Evolutionary conservation across 2,329 filamentous ascomycete genomes (phyloP).

Genomic region (Fusarium oxysporum): DNA sequence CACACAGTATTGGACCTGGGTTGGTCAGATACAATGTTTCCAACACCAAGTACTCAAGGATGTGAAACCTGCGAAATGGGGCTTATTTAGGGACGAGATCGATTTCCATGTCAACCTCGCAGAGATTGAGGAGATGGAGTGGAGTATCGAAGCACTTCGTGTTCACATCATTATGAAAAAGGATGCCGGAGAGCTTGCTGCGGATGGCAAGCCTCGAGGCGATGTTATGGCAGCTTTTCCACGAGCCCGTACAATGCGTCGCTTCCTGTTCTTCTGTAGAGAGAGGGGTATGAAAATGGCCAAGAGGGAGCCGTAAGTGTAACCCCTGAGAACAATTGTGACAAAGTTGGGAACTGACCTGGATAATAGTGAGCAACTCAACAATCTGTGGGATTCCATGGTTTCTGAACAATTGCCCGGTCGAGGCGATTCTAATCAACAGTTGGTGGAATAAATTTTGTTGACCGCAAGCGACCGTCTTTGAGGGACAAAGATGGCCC

Average conservation of each 20-base stretch:
- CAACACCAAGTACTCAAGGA: constrained; percentile 67
- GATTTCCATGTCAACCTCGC: constrained; percentile 62
- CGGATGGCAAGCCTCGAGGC: constrained; percentile 54
- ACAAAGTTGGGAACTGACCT: constrained; percentile 28
- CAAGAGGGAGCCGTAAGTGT: constrained; percentile 55
- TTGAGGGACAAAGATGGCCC: background rate
- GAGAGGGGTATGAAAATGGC: constrained; percentile 57
- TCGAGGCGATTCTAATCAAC: constrained; percentile 45
- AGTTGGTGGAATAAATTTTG: constrained; percentile 42
- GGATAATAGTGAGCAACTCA: constrained; percentile 50
- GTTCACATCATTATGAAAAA: constrained; percentile 56
- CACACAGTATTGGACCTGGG: constrained; percentile 69
- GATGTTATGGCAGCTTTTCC: constrained; percentile 65
- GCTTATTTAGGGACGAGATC: constrained; percentile 61
- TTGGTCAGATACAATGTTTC: constrained; percentile 54
- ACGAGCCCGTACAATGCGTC: constrained; percentile 62
- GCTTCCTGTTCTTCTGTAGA: constrained; percentile 62
- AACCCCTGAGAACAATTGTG: constrained; percentile 1
- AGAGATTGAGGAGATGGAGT: constrained; percentile 60
- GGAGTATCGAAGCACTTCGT: constrained; percentile 56
- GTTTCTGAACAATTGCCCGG: constrained; percentile 49
- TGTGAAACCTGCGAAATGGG: constrained; percentile 59
- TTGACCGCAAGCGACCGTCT: background rate
- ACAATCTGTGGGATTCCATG: constrained; percentile 52
- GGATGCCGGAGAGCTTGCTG: constrained; percentile 40